Percentiles rank a stretch among this genome's conserved stretches.
Evolutionary conservation across 139 green algal species (phyloP).

Genomic region (Chlamydomonas sphaeroides): DNA sequence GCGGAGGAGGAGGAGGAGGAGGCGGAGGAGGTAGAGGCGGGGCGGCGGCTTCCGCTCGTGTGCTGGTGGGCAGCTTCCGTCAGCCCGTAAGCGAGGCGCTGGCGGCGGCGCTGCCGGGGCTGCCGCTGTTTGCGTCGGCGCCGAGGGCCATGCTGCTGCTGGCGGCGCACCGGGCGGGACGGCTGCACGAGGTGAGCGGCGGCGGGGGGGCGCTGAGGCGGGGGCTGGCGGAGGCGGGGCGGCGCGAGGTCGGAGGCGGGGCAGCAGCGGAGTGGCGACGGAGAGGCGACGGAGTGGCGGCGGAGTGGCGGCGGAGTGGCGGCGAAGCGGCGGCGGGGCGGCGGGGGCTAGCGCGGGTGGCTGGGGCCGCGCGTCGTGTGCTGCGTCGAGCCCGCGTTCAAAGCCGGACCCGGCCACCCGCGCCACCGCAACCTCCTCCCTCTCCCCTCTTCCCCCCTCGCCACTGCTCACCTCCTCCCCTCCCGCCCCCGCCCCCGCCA

Average conservation of each 20-base stretch:
- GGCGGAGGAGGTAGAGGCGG: not conserved
- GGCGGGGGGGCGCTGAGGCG: not conserved
- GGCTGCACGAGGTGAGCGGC: not conserved
- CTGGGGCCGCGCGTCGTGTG: no score
- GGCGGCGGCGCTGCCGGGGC: not conserved
- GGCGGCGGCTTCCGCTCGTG: not conserved
- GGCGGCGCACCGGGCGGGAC: not conserved
- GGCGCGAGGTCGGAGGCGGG: not conserved
- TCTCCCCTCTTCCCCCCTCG: not conserved
- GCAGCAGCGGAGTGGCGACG: no score
- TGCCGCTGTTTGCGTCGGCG: slow-evolving; percentile 20
- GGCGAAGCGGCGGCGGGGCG: no score
- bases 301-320: no score
- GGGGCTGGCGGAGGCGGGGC: not conserved
- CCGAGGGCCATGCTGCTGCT: slow-evolving; percentile 9
- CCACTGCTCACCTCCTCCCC: no score
- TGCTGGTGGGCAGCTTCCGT: slow-evolving; percentile 32
- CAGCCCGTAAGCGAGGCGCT: not conserved
- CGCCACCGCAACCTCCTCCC: not conserved
- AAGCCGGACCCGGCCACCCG: no score
- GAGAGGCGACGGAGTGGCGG: no score
- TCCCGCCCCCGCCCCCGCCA: not conserved
- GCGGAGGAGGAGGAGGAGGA: not conserved
- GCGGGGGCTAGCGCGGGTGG: no score
- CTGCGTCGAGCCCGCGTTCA: no score